Evolutionary conservation across 2,329 filamentous ascomycete species (phyloP), one percentile per base, ranked within the genome.

Genomic region (Pyricularia grisea): DNA sequence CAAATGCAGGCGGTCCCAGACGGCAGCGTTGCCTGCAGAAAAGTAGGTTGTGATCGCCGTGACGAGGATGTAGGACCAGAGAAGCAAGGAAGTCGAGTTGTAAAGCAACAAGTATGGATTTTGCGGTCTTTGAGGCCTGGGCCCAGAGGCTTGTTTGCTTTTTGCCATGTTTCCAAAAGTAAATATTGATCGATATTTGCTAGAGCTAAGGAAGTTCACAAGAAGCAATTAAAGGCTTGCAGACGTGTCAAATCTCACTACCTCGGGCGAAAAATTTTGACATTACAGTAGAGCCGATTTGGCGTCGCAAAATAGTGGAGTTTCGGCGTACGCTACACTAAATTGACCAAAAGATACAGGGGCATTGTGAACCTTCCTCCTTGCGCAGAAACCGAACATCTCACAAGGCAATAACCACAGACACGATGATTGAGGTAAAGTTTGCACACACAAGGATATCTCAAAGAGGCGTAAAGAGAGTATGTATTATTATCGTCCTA

Each of bases 21-120:
- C 58, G 28, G 58, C 67, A 30, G 28, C 58, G 20, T 61, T 68
- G 67, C 50, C 67, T 2, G 55, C 55, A 5, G 17, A 27, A 58
- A 63, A 7, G 63, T 28, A 30, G 14, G 63, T 65, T 4, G 27
- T 65, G 27, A 28, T 20, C 30, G 63, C 28, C 11, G 63, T 65
- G 27, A 33, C 25, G 14, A 65, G 63, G 63, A 65, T 65, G 63
- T 65, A 65, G 63, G 63, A 20, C 63, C 63, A 65, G 27, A 65
- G 63, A 25, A 33, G 27, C 14, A 65, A 25, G 5, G 63, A 30
- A 25, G 60, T 12, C 6, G 68, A 65, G 28, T 50, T 28, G 42
- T 20, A 42, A 30, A 33, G 31, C 58, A 67, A 58, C 55, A 36
- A 42, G 67, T 67, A 58, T 12, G 9, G n/a, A 69, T 74, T 74